Percentiles rank a stretch among this genome's conserved stretches.
phyloP scores from a whole-genome alignment of 352 stramenopile genomes.

The Globisporangium sylvaticum region DNA sequence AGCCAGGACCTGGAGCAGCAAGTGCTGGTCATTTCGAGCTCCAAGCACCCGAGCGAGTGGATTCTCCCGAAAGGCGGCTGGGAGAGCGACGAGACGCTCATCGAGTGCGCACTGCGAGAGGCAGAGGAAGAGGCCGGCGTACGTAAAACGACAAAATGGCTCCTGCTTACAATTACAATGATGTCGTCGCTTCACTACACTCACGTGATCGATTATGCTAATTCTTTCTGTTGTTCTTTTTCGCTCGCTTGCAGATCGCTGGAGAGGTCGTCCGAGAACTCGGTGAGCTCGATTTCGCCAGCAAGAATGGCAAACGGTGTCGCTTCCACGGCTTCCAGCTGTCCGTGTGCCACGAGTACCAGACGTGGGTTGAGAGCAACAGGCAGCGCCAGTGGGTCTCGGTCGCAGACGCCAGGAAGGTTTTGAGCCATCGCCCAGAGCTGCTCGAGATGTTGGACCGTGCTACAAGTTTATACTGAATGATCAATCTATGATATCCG shows the following conservation, averaged over 20 bases:
- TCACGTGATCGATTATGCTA: neutral
- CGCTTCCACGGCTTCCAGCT: constrained; percentile 51
- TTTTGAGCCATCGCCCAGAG: constrained; percentile 35
- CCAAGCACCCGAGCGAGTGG: constrained; percentile 87
- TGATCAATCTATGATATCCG: too few species aligned
- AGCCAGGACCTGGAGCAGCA: constrained; percentile 2
- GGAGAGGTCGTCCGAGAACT: constrained; percentile 37
- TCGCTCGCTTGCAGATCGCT: constrained; percentile 24
- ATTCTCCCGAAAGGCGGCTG: constrained; percentile 97
- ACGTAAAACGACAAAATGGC: neutral
- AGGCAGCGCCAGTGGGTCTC: constrained; percentile 52
- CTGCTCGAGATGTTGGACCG: constrained; percentile 36
- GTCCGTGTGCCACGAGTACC: constrained; percentile 30
- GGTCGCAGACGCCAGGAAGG: constrained; percentile 21
- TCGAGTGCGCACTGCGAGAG: constrained; percentile 90
- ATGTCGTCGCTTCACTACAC: neutral
- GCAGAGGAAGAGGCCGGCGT: constrained; percentile 93
- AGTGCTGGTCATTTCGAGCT: constrained; percentile 87
- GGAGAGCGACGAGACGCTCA: constrained; percentile 92
- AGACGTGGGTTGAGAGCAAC: constrained; percentile 54
- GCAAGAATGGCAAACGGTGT: constrained; percentile 39
- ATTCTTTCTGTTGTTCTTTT: neutral
- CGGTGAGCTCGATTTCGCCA: constrained; percentile 45
- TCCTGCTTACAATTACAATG: neutral
- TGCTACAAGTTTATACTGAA: neutral